phyloP scores from a whole-genome alignment of 805 yeast genomes.

The Scheffersomyces lignosus region DNA sequence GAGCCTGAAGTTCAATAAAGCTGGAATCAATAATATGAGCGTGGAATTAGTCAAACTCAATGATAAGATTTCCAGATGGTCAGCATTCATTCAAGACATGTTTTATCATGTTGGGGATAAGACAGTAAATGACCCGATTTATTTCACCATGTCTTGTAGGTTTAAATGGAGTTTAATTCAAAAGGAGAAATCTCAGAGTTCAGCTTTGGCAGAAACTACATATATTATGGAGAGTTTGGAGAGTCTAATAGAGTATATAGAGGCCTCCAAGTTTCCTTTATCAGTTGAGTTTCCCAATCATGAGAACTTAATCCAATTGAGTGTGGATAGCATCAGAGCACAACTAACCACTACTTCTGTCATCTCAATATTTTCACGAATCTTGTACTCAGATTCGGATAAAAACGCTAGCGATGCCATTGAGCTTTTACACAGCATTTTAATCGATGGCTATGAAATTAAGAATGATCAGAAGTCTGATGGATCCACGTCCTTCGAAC shows the following conservation, averaged over 20 bases:
- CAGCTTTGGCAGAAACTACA: conserved; percentile 30
- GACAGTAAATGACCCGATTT: not conserved
- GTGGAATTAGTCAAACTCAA: conserved; percentile 38
- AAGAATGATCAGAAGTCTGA: too few species aligned
- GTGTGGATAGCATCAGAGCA: conserved; percentile 46
- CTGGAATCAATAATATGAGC: conserved; percentile 32
- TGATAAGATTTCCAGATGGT: conserved; percentile 53
- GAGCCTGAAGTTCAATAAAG: conserved; percentile 22
- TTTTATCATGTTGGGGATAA: conserved; percentile 4
- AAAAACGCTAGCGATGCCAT: conserved; percentile 34
- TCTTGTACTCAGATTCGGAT: conserved; percentile 37
- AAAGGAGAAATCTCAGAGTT: conserved; percentile 26
- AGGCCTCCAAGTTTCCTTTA: conserved; percentile 8
- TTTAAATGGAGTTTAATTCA: conserved; percentile 38
- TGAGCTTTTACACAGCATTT: conserved; percentile 45
- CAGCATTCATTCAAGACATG: conserved; percentile 28
- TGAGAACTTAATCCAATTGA: conserved; percentile 57
- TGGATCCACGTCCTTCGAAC: conserved; percentile 13
- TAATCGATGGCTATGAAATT: conserved; percentile 22
- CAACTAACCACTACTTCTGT: conserved; percentile 75
- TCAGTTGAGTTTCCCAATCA: conserved; percentile 57
- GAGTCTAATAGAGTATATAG: conserved; percentile 12
- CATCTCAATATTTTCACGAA: conserved; percentile 59
- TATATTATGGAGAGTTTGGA: conserved; percentile 23
- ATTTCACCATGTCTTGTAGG: conserved; percentile 13